These are phyloP conservation scores for Candida succiphila DNA, from an alignment of 805 yeast species.

Conservation along the genomic window DNA sequence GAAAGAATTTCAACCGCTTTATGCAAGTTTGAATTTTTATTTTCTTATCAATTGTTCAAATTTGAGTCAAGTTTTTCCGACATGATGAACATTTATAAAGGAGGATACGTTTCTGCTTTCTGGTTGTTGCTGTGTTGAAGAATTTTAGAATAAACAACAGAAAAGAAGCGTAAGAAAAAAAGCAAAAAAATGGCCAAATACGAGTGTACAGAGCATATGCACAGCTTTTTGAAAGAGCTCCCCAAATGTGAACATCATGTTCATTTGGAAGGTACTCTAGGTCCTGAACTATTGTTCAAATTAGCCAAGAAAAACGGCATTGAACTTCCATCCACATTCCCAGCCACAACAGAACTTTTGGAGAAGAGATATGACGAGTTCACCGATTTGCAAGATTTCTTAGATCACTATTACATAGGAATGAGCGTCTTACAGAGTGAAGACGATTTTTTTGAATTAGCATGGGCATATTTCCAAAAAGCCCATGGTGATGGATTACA, in stretches of 20 bases:
- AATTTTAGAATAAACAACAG: too few species aligned
- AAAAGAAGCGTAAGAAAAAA: too few species aligned
- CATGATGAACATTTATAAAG: too few species aligned
- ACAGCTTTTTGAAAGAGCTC: slow-evolving; percentile 49
- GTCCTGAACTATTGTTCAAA: slow-evolving; percentile 63
- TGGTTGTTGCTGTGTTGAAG: too few species aligned
- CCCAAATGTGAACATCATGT: slow-evolving; percentile 88
- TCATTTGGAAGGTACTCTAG: slow-evolving; percentile 76
- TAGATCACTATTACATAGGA: slow-evolving; percentile 73
- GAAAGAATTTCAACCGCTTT: too few species aligned
- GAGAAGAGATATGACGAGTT: slow-evolving; percentile 51
- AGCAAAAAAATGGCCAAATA: slow-evolving; percentile 7
- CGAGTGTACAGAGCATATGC: slow-evolving; percentile 28
- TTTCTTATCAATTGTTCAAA: too few species aligned
- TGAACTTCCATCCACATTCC: slow-evolving; percentile 51
- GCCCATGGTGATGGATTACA: slow-evolving; percentile 48
- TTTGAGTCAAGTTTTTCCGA: too few species aligned
- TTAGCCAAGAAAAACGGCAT: slow-evolving; percentile 59
- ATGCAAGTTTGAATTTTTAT: too few species aligned
- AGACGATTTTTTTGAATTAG: slow-evolving; percentile 67
- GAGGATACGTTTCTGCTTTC: too few species aligned
- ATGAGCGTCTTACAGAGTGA: slow-evolving; percentile 64
- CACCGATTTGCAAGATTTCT: slow-evolving; percentile 64
- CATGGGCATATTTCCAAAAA: slow-evolving; percentile 60
- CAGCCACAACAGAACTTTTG: slow-evolving; percentile 46